Evolutionary conservation across 495 filamentous ascomycete genomes (phyloP), one percentile per base, ranked within the genome.

Genomic region (Venustampulla echinocandica): DNA sequence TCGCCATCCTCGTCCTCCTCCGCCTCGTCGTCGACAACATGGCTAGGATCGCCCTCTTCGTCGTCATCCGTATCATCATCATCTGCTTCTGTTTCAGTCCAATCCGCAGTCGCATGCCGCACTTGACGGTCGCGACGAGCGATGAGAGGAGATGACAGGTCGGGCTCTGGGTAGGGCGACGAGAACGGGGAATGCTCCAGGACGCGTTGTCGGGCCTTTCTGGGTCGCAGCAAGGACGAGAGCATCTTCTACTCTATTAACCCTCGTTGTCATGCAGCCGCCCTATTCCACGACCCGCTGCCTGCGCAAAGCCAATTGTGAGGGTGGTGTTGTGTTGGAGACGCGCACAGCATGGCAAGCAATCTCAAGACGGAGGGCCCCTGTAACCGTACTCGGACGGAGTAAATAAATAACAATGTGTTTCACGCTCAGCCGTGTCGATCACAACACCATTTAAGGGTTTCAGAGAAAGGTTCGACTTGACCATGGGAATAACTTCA

Each of bases 71-170:
- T 62, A 13, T 63, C 56, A 17, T 64, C 62, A 25, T 73, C 75
- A 19, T 66, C 64, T 6, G 71, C 67, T 22, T 74, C 71, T 17
- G 63, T 68, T 58, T 76, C 73, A 28, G 72, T 78, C 25, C 73
- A 78, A 51, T 78, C 74, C 34, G 73, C 74, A n/a, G 70, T 72
- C 32, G 73, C 71, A 57, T 72, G 70, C 46, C 64, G 70, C 43
- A 32, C 44, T 34, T 36, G 37, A 13, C 42, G 39, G 38, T 48
- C 27, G 21, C 47, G 44, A 24, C 61, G 43, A 21, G 54, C 57
- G 13, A 52, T 50, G 6, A 58, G 35, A 11, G 61, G 57, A 10
- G 61, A 61, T 13, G 57, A 53, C 5, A 60, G 41, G 6, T 55
- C 50, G 3, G 61, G 44, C 3, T 53, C 50, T 2, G 61, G 61